Evolutionary conservation across 441 rosid genomes (phyloP), one percentile per base, ranked within the genome.

Genomic region (Erodium chrysanthum): DNA sequence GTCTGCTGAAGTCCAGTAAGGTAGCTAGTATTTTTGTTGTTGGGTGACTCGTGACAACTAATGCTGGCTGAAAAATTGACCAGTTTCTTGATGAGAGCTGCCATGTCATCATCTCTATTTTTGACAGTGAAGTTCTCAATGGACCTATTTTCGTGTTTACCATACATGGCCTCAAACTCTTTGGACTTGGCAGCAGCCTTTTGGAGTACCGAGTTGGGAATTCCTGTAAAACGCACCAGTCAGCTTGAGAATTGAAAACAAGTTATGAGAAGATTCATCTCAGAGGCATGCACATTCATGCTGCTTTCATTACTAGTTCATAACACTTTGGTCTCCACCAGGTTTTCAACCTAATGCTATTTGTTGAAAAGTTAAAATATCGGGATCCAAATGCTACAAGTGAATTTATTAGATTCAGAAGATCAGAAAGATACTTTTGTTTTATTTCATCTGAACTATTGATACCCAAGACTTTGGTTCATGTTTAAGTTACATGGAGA

Each of bases 151-250:
- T 27, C 66, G 33, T 69, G 75, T 66, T 73, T 77, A 74, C 90
- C 96, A 22, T 85, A 85, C 12, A 74, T 61, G 50, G 79, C 81
- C 78, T 88, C 97, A 64, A 95, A 90, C 67, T 88, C 90, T 75
- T 70, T 74, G 58, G 99, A 95, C 78, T 86, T 92, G 0, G 66
- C 69, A 74, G 86, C 85, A 22, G 99, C 98, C 46, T 83, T 84
- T 71, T 71, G 59, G 22, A 92, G 96, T 67, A 92, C 85, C 12
- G 78, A 68, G 20, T 83, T 84, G 0, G 97, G 96, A 44, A 95
- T 80, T 73, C 99, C 98, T 94, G 84, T 66, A 64, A 77, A 50
- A 64, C 66, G 79, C 54, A 71, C 74, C 31, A 59, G 62, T n/a
- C 17, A 54, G 42, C 42, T 37, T 37, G 42, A 6, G 42, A 10